These are phyloP conservation scores for Russula earlei DNA, from an alignment of 768 basidiomycete species.

Conservation along the genomic window DNA sequence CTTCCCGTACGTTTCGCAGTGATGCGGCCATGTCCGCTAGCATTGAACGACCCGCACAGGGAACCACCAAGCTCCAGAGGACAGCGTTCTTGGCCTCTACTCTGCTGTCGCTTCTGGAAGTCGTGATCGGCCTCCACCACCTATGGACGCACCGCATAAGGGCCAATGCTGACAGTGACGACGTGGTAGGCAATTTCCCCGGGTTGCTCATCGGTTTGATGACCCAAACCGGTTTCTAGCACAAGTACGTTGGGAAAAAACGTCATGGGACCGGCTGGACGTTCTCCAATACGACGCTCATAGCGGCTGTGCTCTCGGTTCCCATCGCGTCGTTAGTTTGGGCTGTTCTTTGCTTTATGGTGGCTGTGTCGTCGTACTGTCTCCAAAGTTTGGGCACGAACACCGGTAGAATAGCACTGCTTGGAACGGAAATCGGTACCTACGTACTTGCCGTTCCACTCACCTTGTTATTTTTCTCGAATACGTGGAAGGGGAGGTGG, in stretches of 20 bases:
- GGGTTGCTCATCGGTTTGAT: background rate
- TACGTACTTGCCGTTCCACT: background rate
- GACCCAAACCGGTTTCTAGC: background rate
- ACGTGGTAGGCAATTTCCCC: background rate
- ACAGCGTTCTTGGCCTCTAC: background rate
- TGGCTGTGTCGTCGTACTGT: constrained; percentile 1
- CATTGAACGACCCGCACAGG: background rate
- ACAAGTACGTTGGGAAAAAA: background rate
- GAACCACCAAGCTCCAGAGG: constrained; percentile 6
- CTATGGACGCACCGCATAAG: constrained; percentile 4
- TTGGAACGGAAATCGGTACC: background rate
- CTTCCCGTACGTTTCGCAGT: background rate
- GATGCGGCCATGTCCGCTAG: too few relatives aligned
- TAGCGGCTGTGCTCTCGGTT: constrained; percentile 2
- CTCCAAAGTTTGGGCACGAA: background rate
- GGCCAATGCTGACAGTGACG: constrained; percentile 1
- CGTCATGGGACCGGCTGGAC: background rate
- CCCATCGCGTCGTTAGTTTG: constrained; percentile 10
- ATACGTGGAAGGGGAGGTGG: background rate
- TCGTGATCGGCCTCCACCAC: constrained; percentile 2
- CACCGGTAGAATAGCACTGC: background rate
- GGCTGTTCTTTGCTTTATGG: constrained; percentile 1
- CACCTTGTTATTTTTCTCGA: background rate
- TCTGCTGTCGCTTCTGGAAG: background rate
- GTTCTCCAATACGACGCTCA: background rate